A percentile compares a stretch with the other conserved stretches of the same genome.
Evolutionary conservation across 2,329 filamentous ascomycete species (phyloP).

Genomic region (Fusarium temperatum): DNA sequence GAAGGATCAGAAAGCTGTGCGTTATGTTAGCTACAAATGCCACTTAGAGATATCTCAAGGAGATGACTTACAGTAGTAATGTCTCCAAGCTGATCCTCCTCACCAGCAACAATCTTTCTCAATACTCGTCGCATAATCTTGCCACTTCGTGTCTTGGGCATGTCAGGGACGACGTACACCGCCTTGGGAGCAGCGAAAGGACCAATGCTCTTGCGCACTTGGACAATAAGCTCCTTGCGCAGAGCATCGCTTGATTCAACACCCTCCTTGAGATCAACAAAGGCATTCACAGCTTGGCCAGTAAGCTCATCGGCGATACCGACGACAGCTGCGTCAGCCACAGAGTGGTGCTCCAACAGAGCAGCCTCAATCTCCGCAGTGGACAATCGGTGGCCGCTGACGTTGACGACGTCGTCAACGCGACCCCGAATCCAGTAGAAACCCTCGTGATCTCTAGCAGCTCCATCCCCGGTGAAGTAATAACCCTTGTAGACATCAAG

Average conservation of each 20-base stretch:
- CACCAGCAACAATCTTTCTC: constrained; percentile 95
- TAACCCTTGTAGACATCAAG: constrained; percentile 97
- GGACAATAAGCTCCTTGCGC: constrained; percentile 91
- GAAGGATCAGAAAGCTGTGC: constrained; percentile 84
- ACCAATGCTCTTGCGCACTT: constrained; percentile 96
- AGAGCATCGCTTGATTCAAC: constrained; percentile 80
- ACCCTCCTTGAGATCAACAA: constrained; percentile 90
- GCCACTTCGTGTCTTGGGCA: constrained; percentile 96
- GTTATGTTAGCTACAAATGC: constrained; percentile 24
- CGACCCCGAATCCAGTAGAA: constrained; percentile 99
- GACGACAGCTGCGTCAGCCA: constrained; percentile 95
- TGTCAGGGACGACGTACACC: constrained; percentile 88
- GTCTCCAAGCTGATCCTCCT: constrained; percentile 96
- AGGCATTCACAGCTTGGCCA: constrained; percentile 96
- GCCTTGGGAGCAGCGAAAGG: constrained; percentile 97
- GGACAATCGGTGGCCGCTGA: constrained; percentile 93
- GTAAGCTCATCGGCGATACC: constrained; percentile 93
- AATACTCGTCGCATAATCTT: constrained; percentile 99
- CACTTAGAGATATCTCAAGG: no score
- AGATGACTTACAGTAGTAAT: constrained; percentile 78
- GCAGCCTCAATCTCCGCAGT: constrained; percentile 98
- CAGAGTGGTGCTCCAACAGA: constrained; percentile 87
- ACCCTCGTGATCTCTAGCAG: constrained; percentile 94
- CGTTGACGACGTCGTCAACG: constrained; percentile 98
- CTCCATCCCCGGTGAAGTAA: constrained; percentile 97